Evolutionary conservation across 805 yeast species (phyloP), one percentile per base, ranked within the genome.

Genomic region (Candida cerambycidarum): DNA sequence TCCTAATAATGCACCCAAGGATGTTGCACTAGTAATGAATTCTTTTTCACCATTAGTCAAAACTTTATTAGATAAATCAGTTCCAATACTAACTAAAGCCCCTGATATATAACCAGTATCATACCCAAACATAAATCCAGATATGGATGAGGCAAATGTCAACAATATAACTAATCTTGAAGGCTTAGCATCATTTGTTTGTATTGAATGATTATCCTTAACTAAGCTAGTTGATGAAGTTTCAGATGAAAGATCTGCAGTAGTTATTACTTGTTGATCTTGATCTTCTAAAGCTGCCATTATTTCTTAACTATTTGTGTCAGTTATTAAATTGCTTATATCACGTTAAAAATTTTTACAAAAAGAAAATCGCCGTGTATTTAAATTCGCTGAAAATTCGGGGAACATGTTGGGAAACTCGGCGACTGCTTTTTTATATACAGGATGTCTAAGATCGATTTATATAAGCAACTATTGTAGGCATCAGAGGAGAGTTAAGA

Each of bases 31-130:
- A 0, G 98, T 93, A 55, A 93, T 89, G 50, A 87, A 70, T 67
- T 90, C 96, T 65, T 88, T 86, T 53, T 89, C 82, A 36, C 96
- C 95, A 44, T 80, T 76, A 0, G 89, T 71, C 41, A 90, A 71
- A 0, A 61, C 55, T 43, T 74, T 73, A 51, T 80, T 79, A 12
- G 65, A 61, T 48, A 92, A 75, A 59, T 87, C 96, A 4, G 80
- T 78, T 10, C 90, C 89, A 37, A 92, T 81, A 28, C 89, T 80
- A 15, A 90, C 96, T 55, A 92, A 73, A 0, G 97, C 97, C 14
- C 95, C 83, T 3, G 98, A 92, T 32, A 92, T 90, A 65, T 92
- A 92, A 53, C 98, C 98, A 0, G 98, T 92, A 63, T 92, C 99
- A 59, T 92, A 92, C 53, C 99, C 99, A 65, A 92, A 92, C 89